phyloP scores from a whole-genome alignment of 1,284 basidiomycete genomes.

The Irpex rosettiformis region DNA sequence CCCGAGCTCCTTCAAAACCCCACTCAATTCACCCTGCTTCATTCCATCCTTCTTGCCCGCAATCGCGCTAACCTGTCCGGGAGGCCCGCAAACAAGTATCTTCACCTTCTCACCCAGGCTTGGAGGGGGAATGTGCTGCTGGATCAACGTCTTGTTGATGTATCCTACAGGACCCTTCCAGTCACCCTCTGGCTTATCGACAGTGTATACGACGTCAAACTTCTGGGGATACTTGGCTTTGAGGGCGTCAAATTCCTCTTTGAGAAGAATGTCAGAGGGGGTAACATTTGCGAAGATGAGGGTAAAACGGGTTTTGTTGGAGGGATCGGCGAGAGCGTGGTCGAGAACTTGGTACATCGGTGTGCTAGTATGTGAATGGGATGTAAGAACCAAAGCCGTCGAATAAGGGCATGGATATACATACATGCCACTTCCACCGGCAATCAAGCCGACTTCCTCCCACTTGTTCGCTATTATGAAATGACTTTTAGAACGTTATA shows the following conservation, averaged over 20 bases:
- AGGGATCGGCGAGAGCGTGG: slow-evolving; percentile 66
- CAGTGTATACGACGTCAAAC: slow-evolving; percentile 82
- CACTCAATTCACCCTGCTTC: slow-evolving; percentile 83
- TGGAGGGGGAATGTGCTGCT: slow-evolving; percentile 70
- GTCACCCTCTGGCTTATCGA: slow-evolving; percentile 72
- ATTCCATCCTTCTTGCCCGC: slow-evolving; percentile 77
- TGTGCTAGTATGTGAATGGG: slow-evolving; percentile 45
- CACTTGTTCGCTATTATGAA: slow-evolving; percentile 68
- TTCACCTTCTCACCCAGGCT: slow-evolving; percentile 78
- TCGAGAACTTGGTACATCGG: slow-evolving; percentile 76
- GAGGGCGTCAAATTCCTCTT: slow-evolving; percentile 76
- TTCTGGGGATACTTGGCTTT: slow-evolving; percentile 67
- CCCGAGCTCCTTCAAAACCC: slow-evolving; percentile 83
- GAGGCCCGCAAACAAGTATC: slow-evolving; percentile 91
- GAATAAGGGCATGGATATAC: slow-evolving; percentile 22
- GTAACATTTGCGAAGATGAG: slow-evolving; percentile 89
- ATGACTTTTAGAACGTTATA: neutral
- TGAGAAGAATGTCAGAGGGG: slow-evolving; percentile 89
- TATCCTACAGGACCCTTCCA: slow-evolving; percentile 61
- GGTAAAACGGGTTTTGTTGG: slow-evolving; percentile 94
- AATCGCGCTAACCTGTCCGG: slow-evolving; percentile 76
- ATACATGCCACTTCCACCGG: slow-evolving; percentile 86
- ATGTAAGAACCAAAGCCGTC: neutral
- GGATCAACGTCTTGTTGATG: slow-evolving; percentile 69
- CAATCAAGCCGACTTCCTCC: slow-evolving; percentile 85